These are phyloP conservation scores for Penicillium sp. DNA, from an alignment of 2,329 filamentous ascomycete species.

Conservation along the genomic window DNA sequence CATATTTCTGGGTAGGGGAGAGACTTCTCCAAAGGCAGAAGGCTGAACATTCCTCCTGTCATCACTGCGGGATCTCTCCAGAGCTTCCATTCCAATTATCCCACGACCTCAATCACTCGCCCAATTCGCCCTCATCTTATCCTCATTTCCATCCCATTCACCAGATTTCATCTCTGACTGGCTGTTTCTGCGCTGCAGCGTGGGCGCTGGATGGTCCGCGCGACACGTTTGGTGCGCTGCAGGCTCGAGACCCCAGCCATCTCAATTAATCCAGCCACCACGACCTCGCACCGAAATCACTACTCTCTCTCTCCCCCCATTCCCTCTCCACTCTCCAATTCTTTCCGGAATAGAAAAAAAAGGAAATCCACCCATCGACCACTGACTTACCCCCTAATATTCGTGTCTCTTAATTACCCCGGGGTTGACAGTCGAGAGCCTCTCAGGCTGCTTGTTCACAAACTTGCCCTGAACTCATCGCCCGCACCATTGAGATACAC, in stretches of 20 bases:
- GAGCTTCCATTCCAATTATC: constrained; percentile 11
- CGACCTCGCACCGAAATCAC: constrained; percentile 16
- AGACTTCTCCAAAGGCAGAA: background rate
- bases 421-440: constrained; percentile 16
- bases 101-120: constrained; percentile 3
- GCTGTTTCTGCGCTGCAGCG: constrained; percentile 3
- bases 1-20: background rate
- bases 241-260: constrained; percentile 46
- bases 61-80: constrained; percentile 8
- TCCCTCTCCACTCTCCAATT: constrained; percentile 22
- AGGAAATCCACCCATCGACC: background rate
- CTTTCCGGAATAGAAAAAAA: background rate
- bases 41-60: constrained; percentile 15
- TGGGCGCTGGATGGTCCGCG: constrained; percentile 26
- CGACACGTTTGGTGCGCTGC: constrained; percentile 33
- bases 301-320: constrained; percentile 15
- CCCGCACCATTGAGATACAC: constrained; percentile 24
- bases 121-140: background rate
- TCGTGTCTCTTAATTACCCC: constrained; percentile 18
- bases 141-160: background rate
- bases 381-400: background rate
- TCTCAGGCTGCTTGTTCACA: constrained; percentile 8
- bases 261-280: constrained; percentile 48
- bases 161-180: constrained; percentile 11
- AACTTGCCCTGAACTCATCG: constrained; percentile 8